Base-by-base conservation (phyloP, 805 yeast species). In the Diddensiella transvaalensis region DNA sequence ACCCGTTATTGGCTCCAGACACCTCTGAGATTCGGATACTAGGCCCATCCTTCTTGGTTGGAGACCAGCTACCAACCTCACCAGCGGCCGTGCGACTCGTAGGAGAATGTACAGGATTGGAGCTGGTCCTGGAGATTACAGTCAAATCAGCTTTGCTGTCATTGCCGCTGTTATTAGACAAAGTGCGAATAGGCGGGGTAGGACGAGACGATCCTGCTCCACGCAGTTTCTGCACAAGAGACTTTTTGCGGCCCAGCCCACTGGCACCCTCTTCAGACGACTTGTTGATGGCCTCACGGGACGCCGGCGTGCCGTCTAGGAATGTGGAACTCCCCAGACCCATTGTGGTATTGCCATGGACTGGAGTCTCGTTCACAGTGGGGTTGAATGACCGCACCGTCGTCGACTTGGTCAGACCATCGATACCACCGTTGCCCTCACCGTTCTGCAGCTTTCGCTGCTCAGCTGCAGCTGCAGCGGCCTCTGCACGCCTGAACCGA, bases 221-320 rank as follows among this genome's bases (percentile, higher is more conserved):
- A 47, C 66, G 74, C 49, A 85, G 67, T 64, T 87, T 75, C 63
- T 83, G 87, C 13, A 80, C 85, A 39, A 88, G 64, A n/a, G 95
- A 85, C 70, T 87, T 87, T 67, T 89, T 88, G 65, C 97, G 79
- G 26, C 82, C 79, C 52, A 90, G 67, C 0, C 82, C 82, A 41
- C 65, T 67, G 26, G 64, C 63, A 24, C 54, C 54, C 41, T 55
- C 52, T 18, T 51, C 18, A 59, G 58, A 32, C 54, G 70, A 49
- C 58, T 62, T 53, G 53, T 57, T 43, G 30, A 66, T 66, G n/a
- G 77, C 78, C 15, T 65, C 63, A 22, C 68, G 65, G 47, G 83
- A 67, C 3, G 97, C 99, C 11, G 98, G 98, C 0, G 97, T 93
- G 30, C 99, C 99, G 65, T 93, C 96, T 52, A 91, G 64, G 63